Base-by-base conservation (phyloP, 257 asterid genomes). In the Hygrophila difformis region DNA sequence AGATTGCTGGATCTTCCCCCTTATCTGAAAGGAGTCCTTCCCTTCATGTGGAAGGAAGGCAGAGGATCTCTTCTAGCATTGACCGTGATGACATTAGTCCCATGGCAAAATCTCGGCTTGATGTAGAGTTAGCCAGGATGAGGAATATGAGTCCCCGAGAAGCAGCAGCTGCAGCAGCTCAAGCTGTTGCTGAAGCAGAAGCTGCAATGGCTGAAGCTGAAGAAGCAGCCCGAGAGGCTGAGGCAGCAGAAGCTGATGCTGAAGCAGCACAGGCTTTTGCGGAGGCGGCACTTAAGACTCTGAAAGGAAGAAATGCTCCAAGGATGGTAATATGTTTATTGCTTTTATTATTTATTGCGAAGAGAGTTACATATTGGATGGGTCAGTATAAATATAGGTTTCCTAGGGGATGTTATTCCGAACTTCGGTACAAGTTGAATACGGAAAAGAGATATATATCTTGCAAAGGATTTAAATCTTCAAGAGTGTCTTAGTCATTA, bases 211-310 rank as follows among this genome's bases (percentile, higher is more conserved):
- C 78, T 51, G 74, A 56, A 48, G 92, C 86, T 44, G 92, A 66
- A 61, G 74, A 71, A 64, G 92, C 92, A 8, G 59, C 51, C 36
- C 60, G 66, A 48, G 83, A 77, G 53, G 81, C 84, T 15, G 93
- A 74, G 14, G 75, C 74, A 26, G 84, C 81, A n/a, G 93, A 72
- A 59, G 93, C 79, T 34, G 92, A 71, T 18, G 87, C 87, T 34
- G 74, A 65, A 44, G 85, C 75, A 8, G 79, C 77, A 1, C 49
- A 52, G 49, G 76, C 79, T 44, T 70, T 64, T 59, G 75, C 68
- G 2, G 67, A 64, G 20, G 78, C 76, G 31, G 62, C 76, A 9
- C 41, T 44, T 38, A 60, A 57, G 77, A 55, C 69, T 10, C 28
- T 51, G 26, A 71, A 61, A 58, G 71, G 66, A 61, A 57, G 71